phyloP scores from a whole-genome alignment of 2,329 filamentous ascomycete genomes.

The Tympanopsis confertula region DNA sequence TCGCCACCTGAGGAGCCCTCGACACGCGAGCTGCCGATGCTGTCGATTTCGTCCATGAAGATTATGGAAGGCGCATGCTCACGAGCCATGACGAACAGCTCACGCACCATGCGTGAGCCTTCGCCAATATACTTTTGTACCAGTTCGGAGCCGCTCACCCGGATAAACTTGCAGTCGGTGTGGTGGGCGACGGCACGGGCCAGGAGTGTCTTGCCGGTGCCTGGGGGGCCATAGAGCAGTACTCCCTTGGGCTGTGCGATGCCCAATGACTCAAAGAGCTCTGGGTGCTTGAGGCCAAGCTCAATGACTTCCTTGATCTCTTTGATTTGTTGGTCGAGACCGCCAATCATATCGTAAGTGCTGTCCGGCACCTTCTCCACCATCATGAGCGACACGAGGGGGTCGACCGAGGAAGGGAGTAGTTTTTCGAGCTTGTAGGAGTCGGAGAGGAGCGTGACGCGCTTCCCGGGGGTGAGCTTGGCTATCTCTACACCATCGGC shows the following conservation, averaged over 20 bases:
- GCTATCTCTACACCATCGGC: conserved; percentile 85
- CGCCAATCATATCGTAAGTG: conserved; percentile 99
- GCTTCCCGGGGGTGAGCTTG: conserved; percentile 95
- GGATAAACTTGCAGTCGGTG: conserved; percentile 98
- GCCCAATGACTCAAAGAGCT: conserved; percentile 96
- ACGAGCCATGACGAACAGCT: conserved; percentile 97
- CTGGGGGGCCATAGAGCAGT: conserved; percentile 90
- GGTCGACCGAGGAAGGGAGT: conserved; percentile 93
- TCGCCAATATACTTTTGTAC: conserved; percentile 99
- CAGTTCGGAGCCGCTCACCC: conserved; percentile 87
- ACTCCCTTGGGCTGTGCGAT: conserved; percentile 98
- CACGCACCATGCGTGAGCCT: conserved; percentile 93
- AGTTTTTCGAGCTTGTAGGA: conserved; percentile 99
- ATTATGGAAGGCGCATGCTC: conserved; percentile 98
- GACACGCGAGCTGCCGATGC: conserved; percentile 91
- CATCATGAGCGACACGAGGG: conserved; percentile 99
- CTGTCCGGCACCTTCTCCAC: conserved; percentile 99
- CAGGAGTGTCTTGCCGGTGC: conserved; percentile 94
- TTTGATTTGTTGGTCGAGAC: conserved; percentile 97
- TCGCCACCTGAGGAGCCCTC: conserved; percentile 92
- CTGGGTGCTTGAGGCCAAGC: conserved; percentile 92
- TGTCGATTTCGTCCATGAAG: conserved; percentile 99
- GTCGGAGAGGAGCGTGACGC: conserved; percentile 90
- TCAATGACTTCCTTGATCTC: conserved; percentile 99
- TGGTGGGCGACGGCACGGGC: conserved; percentile 95